phyloP scores from a whole-genome alignment of 1,139 yeast genomes.

The Hemisphaericaspora subhashii region DNA sequence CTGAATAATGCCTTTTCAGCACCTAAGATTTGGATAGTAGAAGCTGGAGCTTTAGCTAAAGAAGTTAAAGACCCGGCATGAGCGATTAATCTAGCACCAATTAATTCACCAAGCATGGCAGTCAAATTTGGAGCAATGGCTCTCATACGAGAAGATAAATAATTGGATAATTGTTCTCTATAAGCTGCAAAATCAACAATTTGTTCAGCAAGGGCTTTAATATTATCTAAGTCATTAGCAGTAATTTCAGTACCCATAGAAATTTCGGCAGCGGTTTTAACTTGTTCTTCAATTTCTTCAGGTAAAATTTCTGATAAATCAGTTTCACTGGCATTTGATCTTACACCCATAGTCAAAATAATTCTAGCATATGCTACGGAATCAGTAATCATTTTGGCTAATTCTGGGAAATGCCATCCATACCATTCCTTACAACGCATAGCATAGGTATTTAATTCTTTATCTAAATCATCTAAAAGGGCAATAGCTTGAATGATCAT shows the following conservation, averaged over 20 bases:
- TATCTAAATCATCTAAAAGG: conserved; percentile 91
- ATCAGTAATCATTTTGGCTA: conserved; percentile 92
- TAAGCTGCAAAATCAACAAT: conserved; percentile 91
- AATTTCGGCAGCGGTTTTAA: conserved; percentile 86
- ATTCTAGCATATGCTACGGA: conserved; percentile 94
- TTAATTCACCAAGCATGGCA: conserved; percentile 95
- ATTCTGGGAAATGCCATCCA: conserved; percentile 99
- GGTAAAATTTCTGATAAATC: conserved; percentile 92
- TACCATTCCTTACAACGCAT: conserved; percentile 99
- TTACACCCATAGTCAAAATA: conserved; percentile 89
- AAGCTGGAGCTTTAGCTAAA: conserved; percentile 96
- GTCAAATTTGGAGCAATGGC: conserved; percentile 97
- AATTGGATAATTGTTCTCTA: conserved; percentile 83
- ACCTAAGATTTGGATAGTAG: conserved; percentile 96
- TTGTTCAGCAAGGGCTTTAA: conserved; percentile 88
- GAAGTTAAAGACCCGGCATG: conserved; percentile 98
- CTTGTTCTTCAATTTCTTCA: conserved; percentile 82
- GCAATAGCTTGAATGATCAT: conserved; percentile 99
- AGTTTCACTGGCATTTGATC: conserved; percentile 86
- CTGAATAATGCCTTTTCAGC: conserved; percentile 99
- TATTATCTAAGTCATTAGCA: conserved; percentile 89
- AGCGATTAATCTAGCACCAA: conserved; percentile 96
- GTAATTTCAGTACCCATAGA: conserved; percentile 99
- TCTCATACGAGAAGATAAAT: conserved; percentile 93
- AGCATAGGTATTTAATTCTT: conserved; percentile 95